Evolutionary conservation across 345 rosid species (phyloP).

Genomic region (Euphorbia peplus): DNA sequence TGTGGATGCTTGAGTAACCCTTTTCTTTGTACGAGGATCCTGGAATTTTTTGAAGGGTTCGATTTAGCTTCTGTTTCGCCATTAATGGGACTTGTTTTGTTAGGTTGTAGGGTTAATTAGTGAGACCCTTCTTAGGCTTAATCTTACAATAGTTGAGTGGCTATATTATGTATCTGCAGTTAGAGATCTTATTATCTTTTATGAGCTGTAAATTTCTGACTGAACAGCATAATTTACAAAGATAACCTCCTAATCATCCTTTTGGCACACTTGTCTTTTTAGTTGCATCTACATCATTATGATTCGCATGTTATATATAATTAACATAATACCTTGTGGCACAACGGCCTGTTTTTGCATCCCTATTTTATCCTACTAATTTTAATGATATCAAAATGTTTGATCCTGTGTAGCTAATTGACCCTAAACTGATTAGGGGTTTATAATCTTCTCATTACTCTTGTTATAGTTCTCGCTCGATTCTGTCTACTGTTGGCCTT

Average conservation of each 20-base stretch:
- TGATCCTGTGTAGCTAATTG: neutral
- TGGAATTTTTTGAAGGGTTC: neutral
- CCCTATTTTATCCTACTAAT: neutral
- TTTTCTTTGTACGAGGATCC: neutral
- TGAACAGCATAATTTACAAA: too few relatives aligned
- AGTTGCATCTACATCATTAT: too few relatives aligned
- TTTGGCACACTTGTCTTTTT: too few relatives aligned
- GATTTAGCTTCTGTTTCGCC: neutral
- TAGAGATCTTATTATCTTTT: neutral
- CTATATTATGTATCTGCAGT: neutral
- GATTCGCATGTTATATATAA: too few relatives aligned
- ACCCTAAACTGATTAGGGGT: neutral
- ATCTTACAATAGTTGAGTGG: neutral
- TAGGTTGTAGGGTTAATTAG: neutral
- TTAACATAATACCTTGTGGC: too few relatives aligned
- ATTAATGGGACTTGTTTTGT: neutral
- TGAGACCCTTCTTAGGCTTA: neutral
- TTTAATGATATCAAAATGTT: neutral
- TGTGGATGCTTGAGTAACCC: neutral
- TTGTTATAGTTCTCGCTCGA: neutral
- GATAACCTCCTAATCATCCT: too few relatives aligned
- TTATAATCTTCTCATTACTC: neutral
- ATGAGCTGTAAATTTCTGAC: too few relatives aligned
- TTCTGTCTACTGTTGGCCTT: neutral
- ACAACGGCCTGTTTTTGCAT: too few relatives aligned